Conservation (phyloP, 768 basidiomycete genomes). For the Russula abietina region DNA sequence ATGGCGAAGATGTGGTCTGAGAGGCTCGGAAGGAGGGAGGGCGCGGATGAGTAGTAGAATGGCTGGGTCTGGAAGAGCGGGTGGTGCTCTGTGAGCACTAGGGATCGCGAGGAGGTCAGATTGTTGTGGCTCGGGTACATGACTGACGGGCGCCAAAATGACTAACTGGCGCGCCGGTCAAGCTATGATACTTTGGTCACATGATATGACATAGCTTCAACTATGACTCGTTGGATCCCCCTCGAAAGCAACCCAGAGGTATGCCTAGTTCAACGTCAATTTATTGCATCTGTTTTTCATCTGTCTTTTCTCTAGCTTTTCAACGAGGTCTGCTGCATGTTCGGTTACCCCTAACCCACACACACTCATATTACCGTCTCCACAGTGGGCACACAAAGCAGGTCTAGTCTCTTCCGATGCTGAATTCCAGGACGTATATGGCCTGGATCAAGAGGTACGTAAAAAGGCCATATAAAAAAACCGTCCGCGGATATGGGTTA, state of each 20-base stretch:
- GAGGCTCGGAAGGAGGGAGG: slow-evolving; percentile 46
- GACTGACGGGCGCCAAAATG: no score
- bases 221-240: slow-evolving; percentile 54
- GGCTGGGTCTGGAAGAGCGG: slow-evolving; percentile 31
- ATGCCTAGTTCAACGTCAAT: slow-evolving; percentile 3
- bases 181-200: not conserved
- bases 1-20: no score
- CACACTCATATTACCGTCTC: slow-evolving; percentile 30
- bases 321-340: slow-evolving; percentile 14
- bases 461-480: no score
- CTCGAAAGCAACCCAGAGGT: slow-evolving; percentile 71
- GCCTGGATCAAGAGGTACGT: slow-evolving; percentile 21
- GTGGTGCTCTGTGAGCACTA: not conserved
- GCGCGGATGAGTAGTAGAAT: slow-evolving; percentile 48
- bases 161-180: not conserved
- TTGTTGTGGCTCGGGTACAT: not conserved
- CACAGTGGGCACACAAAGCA: slow-evolving; percentile 2
- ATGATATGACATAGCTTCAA: not conserved
- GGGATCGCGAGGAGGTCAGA: no score
- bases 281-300: slow-evolving; percentile 30
- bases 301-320: slow-evolving; percentile 1
- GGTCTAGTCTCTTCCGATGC: slow-evolving; percentile 9
- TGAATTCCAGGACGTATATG: slow-evolving; percentile 23
- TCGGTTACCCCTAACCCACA: slow-evolving; percentile 6
- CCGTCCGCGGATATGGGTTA: not conserved